These are phyloP conservation scores for Solanum chaucha DNA, from an alignment of 257 asterid species.

Conservation along the genomic window DNA sequence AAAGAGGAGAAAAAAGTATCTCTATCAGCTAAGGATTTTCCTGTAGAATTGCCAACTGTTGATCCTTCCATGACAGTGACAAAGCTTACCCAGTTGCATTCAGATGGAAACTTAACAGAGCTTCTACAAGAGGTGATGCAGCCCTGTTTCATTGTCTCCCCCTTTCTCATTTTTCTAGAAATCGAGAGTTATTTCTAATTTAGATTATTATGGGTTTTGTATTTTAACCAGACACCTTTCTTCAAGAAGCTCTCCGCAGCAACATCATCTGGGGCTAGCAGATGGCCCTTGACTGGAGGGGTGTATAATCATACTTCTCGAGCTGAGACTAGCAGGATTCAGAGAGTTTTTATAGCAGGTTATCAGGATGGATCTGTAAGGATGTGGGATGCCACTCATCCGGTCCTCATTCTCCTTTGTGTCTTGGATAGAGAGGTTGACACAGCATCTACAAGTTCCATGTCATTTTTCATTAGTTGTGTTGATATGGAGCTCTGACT, in stretches of 20 bases:
- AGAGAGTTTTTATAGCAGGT: constrained; percentile 59
- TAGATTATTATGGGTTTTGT: constrained; percentile 3
- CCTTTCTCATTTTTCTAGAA: constrained; percentile 3
- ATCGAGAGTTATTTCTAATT: not conserved
- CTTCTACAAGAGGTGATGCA: constrained; percentile 32
- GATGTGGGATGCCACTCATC: constrained; percentile 85
- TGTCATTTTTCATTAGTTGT: not conserved
- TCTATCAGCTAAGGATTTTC: constrained; percentile 40
- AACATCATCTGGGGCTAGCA: constrained; percentile 30
- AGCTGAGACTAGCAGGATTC: constrained; percentile 36
- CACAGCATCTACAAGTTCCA: not conserved
- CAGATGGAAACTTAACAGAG: constrained; percentile 23
- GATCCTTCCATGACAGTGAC: constrained; percentile 69
- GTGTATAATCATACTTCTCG: constrained; percentile 39
- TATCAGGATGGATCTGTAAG: constrained; percentile 83
- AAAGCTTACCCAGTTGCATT: constrained; percentile 28
- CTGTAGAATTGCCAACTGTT: constrained; percentile 50
- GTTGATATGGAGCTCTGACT: not conserved
- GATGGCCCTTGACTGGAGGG: constrained; percentile 77
- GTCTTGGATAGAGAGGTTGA: constrained; percentile 51
- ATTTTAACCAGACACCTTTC: constrained; percentile 28
- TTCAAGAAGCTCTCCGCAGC: constrained; percentile 18
- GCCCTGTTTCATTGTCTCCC: not conserved
- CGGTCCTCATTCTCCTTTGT: constrained; percentile 53
- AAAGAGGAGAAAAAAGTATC: constrained; percentile 27